Evolutionary conservation across 345 rosid genomes (phyloP).

Genomic region (Eucalyptus pauciflora): DNA sequence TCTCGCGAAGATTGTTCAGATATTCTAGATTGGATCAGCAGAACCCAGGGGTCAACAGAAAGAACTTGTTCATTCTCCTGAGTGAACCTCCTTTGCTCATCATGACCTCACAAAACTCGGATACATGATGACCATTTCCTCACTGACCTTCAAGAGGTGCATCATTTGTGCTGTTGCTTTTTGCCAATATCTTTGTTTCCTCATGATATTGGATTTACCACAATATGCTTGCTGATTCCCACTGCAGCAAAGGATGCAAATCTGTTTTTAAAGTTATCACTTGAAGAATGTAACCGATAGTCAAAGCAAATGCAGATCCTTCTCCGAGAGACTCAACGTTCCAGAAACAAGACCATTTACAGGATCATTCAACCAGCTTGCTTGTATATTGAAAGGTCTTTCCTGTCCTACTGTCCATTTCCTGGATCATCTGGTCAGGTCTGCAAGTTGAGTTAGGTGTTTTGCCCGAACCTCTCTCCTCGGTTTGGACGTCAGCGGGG

Average conservation of each 20-base stretch:
- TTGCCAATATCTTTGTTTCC: background rate
- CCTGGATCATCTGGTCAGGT: background rate
- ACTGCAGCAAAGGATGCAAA: background rate
- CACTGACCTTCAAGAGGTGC: background rate
- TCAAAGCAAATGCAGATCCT: background rate
- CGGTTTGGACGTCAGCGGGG: background rate
- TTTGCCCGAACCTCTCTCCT: background rate
- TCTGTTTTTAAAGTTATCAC: background rate
- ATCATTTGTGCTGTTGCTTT: background rate
- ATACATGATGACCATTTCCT: background rate
- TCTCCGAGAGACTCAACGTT: background rate
- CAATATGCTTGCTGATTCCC: background rate
- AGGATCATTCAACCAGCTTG: background rate
- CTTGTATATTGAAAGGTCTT: background rate
- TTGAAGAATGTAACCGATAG: background rate
- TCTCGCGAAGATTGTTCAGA: constrained; percentile 50
- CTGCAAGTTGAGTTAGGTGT: background rate
- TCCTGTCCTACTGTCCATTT: background rate
- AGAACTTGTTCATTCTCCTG: background rate
- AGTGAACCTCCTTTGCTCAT: background rate
- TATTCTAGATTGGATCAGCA: constrained; percentile 26
- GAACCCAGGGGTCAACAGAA: background rate
- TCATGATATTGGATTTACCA: background rate
- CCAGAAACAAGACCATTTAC: background rate
- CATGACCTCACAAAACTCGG: background rate